These are phyloP conservation scores for Lotus japonicus DNA, from an alignment of 306 rosid species.

Conservation along the genomic window DNA sequence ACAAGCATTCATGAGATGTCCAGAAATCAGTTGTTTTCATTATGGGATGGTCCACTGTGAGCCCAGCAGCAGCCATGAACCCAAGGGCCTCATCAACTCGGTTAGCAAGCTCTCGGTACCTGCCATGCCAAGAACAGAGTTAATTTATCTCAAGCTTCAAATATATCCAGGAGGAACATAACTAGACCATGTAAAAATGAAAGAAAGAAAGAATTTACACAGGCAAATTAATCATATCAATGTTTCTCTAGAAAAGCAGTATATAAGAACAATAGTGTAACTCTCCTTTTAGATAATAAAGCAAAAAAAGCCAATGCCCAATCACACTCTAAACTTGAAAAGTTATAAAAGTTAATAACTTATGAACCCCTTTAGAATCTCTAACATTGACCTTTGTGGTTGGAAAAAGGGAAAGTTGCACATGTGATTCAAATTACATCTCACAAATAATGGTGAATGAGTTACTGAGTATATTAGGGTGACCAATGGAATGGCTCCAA, in stretches of 20 bases:
- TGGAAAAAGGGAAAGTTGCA: no score
- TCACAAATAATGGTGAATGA: background rate
- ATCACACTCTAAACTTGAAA: background rate
- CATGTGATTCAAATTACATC: background rate
- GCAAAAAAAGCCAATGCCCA: background rate
- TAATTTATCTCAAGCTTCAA: background rate
- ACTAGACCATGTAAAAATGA: background rate
- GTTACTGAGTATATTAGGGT: background rate
- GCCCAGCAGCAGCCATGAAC: conserved; percentile 98
- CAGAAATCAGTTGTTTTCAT: conserved; percentile 96
- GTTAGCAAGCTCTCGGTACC: conserved; percentile 92
- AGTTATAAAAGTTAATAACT: background rate
- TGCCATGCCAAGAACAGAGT: conserved; percentile 29
- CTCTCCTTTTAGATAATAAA: no score
- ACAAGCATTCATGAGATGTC: conserved; percentile 97
- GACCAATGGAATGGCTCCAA: background rate
- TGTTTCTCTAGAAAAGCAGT: background rate
- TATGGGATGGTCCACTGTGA: conserved; percentile 90
- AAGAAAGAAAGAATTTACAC: background rate
- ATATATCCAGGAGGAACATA: background rate
- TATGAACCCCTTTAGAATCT: no score
- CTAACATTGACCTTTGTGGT: no score
- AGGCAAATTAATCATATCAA: background rate
- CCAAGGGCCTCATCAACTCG: conserved; percentile 99
- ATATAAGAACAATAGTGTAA: background rate